phyloP scores from a whole-genome alignment of 1,284 basidiomycete genomes.

The Ustilago loliicola region DNA sequence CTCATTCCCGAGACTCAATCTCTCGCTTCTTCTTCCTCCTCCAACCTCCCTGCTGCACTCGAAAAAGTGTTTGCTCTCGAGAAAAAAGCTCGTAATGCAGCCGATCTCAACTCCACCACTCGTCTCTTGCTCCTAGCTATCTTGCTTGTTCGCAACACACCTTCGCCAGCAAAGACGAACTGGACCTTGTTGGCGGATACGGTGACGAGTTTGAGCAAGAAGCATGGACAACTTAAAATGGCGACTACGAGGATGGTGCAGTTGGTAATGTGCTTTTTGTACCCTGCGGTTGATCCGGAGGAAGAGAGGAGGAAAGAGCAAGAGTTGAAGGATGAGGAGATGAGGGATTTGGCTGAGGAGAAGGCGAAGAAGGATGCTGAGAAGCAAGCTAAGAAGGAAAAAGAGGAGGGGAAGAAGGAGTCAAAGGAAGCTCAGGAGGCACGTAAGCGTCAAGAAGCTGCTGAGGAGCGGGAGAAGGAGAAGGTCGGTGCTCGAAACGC shows the following conservation, averaged over 20 bases:
- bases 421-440: conserved; percentile 48
- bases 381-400: conserved; percentile 38
- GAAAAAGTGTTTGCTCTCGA: conserved; percentile 91
- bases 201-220: conserved; percentile 77
- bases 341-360: conserved; percentile 43
- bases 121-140: conserved; percentile 83
- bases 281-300: conserved; percentile 68
- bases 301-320: conserved; percentile 73
- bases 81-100: conserved; percentile 96
- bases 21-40: conserved; percentile 77
- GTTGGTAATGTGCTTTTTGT: conserved; percentile 65
- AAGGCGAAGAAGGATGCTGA: conserved; percentile 45
- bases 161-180: conserved; percentile 47
- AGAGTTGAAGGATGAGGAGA: conserved; percentile 50
- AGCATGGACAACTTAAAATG: conserved; percentile 95
- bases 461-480: conserved; percentile 54
- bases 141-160: conserved; percentile 60
- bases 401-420: conserved; percentile 48
- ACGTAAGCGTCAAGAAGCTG: conserved; percentile 27
- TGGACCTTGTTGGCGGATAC: conserved; percentile 61
- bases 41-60: conserved; percentile 84
- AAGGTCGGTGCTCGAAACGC: conserved; percentile 63
- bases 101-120: conserved; percentile 90
- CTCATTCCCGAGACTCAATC: conserved; percentile 72
- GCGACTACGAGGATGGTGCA: conserved; percentile 87